Base-by-base conservation (phyloP, 768 basidiomycete species). In the Crassisporium funariophilum region DNA sequence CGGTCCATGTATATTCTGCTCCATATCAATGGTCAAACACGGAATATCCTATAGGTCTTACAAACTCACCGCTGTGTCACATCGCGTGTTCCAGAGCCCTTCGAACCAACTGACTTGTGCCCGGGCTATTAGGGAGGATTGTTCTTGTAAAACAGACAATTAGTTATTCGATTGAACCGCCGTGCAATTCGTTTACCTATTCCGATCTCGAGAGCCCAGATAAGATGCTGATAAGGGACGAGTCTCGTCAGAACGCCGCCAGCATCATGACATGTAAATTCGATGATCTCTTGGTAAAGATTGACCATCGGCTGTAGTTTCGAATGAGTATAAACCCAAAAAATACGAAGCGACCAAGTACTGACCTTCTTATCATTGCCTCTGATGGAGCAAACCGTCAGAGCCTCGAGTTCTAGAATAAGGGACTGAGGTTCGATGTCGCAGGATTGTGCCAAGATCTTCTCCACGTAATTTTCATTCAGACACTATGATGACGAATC, bases 211-310 rank as follows among this genome's bases (percentile, higher is more conserved):
- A 62, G 48, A 7, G 66, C 50, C 86, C 84, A 86, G 22, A 75
- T 31, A n/a, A 81, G 61, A 51, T 83, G 83, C 51, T 80, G 81
- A 55, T 83, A 82, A 0, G 72, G 59, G 10, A 76, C 65, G 25
- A 85, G 62, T 45, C 74, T 77, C 17, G 64, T 49, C 8, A 87
- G 57, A 4, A 79, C 58, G n/a, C 35, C 42, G 12, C 40, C n/a
- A 4, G 35, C 22, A 29, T 67, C 61, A 8, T 65, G 58, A 25
- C 70, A 69, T 20, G 73, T 70, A 8, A 71, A 44, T 17, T 66
- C 57, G 27, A 81, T 61, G 24, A 84, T 63, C 15, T 68, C 65
- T 21, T 68, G 62, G 29, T 17, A 35, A 11, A 8, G 29, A 22
- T 4, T 6, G 10, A 23, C 43, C 34, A 11, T 47, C 44, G n/a